Conservation (phyloP, 192 early-diverging fungal species). For the Backusella morwellensis region DNA sequence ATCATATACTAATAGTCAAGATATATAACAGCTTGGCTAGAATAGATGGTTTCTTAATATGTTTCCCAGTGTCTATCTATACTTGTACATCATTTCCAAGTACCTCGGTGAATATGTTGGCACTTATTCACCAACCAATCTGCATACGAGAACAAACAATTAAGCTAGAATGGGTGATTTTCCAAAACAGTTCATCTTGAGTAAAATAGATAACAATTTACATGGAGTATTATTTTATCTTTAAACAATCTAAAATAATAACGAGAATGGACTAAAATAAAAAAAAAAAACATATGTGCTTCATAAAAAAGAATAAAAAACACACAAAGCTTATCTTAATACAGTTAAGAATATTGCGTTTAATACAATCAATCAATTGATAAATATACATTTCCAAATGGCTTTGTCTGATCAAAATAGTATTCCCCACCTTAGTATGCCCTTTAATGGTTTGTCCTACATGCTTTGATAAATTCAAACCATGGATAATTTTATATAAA, state of each 20-base stretch:
- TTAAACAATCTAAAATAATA: too few relatives aligned
- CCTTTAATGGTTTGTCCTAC: background rate
- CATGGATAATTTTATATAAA: background rate
- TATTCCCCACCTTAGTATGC: background rate
- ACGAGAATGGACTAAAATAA: too few relatives aligned
- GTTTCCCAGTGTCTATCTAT: too few relatives aligned
- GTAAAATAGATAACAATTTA: background rate
- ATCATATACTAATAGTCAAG: too few relatives aligned
- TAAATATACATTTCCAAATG: background rate
- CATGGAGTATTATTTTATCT: too few relatives aligned
- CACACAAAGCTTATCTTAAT: background rate
- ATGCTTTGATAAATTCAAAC: background rate
- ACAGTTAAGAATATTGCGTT: background rate
- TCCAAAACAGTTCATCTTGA: background rate
- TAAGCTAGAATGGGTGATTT: background rate
- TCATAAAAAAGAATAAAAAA: background rate
- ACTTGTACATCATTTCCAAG: background rate
- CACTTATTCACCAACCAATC: background rate
- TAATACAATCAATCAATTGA: background rate
- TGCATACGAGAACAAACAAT: background rate
- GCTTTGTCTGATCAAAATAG: background rate
- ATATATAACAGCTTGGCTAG: too few relatives aligned
- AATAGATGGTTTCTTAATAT: background rate
- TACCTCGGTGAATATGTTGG: background rate
- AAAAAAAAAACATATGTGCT: background rate